These are phyloP conservation scores for Cryptosporidium bovis DNA, from an alignment of 169 alveolate genomes.

Conservation along the genomic window DNA sequence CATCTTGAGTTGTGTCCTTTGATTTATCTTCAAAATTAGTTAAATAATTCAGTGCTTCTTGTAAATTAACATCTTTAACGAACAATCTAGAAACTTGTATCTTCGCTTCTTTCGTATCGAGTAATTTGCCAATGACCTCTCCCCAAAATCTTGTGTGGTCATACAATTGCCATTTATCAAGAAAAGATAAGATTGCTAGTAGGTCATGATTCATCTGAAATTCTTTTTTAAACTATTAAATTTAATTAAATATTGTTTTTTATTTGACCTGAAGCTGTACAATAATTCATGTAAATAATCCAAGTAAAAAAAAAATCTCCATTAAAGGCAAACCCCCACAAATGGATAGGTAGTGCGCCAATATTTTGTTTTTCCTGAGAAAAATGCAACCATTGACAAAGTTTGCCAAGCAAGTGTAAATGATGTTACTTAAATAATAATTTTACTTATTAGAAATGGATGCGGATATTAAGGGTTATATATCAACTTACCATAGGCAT, in stretches of 20 bases:
- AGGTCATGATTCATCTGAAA: conserved; percentile 33
- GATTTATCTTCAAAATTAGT: conserved; percentile 11
- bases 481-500: conserved; percentile 49
- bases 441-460: conserved; percentile 2
- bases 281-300: too few relatives aligned
- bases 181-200: conserved; percentile 14
- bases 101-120: conserved; percentile 37
- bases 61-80: conserved; percentile 29
- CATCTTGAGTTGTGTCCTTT: not conserved
- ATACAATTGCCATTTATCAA: conserved; percentile 53
- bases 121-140: conserved; percentile 25
- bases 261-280: too few relatives aligned
- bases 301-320: too few relatives aligned
- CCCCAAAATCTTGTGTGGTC: conserved; percentile 60
- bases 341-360: conserved; percentile 44
- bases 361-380: not conserved
- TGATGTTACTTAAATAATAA: not conserved
- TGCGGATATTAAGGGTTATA: conserved; percentile 13
- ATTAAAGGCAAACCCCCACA: conserved; percentile 45
- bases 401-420: not conserved
- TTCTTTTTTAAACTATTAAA: too few relatives aligned
- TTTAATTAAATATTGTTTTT: too few relatives aligned
- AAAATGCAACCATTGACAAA: conserved; percentile 40
- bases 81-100: conserved; percentile 29
- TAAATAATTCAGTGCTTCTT: conserved; percentile 48